Evolutionary conservation across 768 basidiomycete genomes (phyloP).

Genomic region (Hygrocybe punicea): DNA sequence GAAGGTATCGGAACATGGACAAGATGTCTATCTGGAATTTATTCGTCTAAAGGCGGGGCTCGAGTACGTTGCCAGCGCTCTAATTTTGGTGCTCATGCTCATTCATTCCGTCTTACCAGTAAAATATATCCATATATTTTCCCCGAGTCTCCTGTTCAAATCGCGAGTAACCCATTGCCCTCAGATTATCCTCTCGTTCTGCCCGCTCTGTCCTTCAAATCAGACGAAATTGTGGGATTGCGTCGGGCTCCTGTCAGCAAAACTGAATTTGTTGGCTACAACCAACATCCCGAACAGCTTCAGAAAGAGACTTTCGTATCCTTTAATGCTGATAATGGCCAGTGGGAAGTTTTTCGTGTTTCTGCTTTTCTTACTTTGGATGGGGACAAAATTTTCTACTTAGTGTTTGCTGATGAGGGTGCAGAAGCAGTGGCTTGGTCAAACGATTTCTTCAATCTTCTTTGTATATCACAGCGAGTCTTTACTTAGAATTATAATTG

Average conservation of each 20-base stretch:
- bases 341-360: conserved; percentile 7
- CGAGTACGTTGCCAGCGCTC: not conserved
- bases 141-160: not conserved
- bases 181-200: conserved; percentile 7
- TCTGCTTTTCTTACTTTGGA: conserved; percentile 8
- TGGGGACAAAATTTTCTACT: conserved; percentile 8
- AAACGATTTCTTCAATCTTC: not conserved
- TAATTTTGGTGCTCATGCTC: not conserved
- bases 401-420: conserved; percentile 9
- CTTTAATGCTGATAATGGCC: conserved; percentile 3
- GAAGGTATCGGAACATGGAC: conserved; percentile 11
- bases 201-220: conserved; percentile 7
- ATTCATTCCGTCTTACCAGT: not conserved
- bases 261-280: conserved; percentile 7
- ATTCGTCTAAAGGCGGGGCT: conserved; percentile 8
- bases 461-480: conserved; percentile 1
- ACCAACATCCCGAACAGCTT: conserved; percentile 5
- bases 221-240: not conserved
- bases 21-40: conserved; percentile 9
- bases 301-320: conserved; percentile 8
- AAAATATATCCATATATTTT: conserved; percentile 1
- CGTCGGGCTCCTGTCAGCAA: conserved; percentile 3
- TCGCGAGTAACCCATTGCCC: not conserved
- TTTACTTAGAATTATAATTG: not conserved
- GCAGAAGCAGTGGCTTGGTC: conserved; percentile 3